Percentiles rank a stretch among this genome's conserved stretches.
Conservation (phyloP, 1,139 yeast species). For the Kodamaea ohmeri region DNA sequence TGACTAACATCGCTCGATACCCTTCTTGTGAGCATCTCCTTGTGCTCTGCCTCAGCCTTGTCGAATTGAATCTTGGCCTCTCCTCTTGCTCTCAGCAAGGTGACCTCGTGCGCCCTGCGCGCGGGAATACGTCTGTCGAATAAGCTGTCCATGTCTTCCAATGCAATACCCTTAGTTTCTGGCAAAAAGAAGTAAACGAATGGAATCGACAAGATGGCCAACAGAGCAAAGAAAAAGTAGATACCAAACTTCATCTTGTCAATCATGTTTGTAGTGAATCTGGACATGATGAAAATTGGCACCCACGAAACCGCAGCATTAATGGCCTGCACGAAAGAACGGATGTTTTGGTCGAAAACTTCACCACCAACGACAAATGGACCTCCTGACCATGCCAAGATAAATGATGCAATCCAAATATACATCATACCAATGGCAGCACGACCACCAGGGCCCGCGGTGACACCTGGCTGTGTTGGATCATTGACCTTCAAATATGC, state of each 20-base stretch:
- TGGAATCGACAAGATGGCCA: conserved; percentile 33
- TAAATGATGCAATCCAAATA: conserved; percentile 44
- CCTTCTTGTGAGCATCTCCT: conserved; percentile 6
- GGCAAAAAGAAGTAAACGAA: conserved; percentile 38
- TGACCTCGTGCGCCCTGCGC: conserved; percentile 16
- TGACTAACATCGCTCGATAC: conserved; percentile 2
- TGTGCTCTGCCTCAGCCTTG: conserved; percentile 7
- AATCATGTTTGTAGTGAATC: conserved; percentile 43
- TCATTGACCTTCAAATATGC: conserved; percentile 38
- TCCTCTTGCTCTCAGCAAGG: conserved; percentile 9
- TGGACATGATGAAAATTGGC: conserved; percentile 41
- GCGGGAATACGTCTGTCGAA: conserved; percentile 22
- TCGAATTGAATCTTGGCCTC: conserved; percentile 7
- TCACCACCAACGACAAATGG: conserved; percentile 46
- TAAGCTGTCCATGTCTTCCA: conserved; percentile 46
- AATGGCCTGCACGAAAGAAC: conserved; percentile 44
- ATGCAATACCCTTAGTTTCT: conserved; percentile 41
- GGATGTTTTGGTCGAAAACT: conserved; percentile 41
- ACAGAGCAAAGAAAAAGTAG: conserved; percentile 40
- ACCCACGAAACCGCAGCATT: conserved; percentile 46
- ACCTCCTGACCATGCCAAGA: conserved; percentile 45
- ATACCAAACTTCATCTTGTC: conserved; percentile 39
- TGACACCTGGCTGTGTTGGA: conserved; percentile 34
- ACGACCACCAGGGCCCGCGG: conserved; percentile 43
- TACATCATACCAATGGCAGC: conserved; percentile 47